Evolutionary conservation across 1,139 yeast species (phyloP).

Genomic region (Sugiyamaella castrensis): DNA sequence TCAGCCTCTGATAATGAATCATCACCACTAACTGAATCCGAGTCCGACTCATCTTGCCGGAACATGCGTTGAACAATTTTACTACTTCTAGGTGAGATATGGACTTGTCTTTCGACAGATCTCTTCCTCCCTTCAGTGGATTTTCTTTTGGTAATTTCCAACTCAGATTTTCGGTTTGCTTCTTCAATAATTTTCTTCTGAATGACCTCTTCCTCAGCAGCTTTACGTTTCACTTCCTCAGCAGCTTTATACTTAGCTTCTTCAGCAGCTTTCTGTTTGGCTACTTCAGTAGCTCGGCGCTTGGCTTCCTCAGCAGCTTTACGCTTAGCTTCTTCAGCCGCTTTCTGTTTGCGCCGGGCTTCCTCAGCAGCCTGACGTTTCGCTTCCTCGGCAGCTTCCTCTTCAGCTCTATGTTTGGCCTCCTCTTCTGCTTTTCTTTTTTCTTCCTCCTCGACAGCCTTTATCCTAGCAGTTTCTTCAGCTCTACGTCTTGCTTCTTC

Average conservation of each 20-base stretch:
- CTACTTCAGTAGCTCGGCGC: not conserved
- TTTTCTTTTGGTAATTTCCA: no score
- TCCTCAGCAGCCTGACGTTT: not conserved
- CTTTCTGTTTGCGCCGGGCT: not conserved
- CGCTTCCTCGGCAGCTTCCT: not conserved
- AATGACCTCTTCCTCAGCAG: not conserved
- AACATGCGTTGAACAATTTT: not conserved
- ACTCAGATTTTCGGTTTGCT: not conserved
- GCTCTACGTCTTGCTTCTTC: not conserved
- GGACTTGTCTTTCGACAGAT: no score
- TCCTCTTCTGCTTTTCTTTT: no score
- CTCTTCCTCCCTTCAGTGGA: no score
- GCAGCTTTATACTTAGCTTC: not conserved
- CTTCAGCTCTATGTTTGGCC: no score
- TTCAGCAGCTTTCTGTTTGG: not conserved
- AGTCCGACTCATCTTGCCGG: slow-evolving; percentile 3
- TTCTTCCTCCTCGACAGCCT: not conserved
- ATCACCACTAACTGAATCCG: slow-evolving; percentile 13
- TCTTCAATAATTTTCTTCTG: slow-evolving; percentile 1
- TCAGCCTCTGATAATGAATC: slow-evolving; percentile 19
- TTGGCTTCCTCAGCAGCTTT: not conserved
- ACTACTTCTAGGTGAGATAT: no score
- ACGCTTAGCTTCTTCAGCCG: not conserved
- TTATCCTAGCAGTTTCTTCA: not conserved
- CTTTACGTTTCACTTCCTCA: not conserved